Evolutionary conservation across 1,284 basidiomycete genomes (phyloP).

Genomic region (Tylopilus sp.): DNA sequence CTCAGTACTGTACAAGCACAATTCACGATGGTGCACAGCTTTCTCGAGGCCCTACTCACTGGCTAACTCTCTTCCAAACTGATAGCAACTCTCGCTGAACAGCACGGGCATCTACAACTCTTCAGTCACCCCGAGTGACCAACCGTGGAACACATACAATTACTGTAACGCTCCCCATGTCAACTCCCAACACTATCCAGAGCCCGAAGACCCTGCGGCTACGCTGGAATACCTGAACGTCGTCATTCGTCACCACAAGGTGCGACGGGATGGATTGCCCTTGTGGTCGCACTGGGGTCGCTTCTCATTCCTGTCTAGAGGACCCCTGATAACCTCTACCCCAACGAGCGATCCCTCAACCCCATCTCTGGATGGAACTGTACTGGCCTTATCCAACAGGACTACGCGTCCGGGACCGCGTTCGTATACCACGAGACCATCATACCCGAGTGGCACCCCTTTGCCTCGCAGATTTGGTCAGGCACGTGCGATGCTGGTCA

Average conservation of each 20-base stretch:
- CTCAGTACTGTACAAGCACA: conserved; percentile 4
- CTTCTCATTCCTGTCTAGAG: conserved; percentile 12
- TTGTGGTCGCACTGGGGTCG: neutral
- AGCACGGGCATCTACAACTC: conserved; percentile 37
- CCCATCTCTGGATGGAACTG: conserved; percentile 42
- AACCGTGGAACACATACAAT: conserved; percentile 51
- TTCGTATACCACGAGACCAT: conserved; percentile 40
- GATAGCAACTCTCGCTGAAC: conserved; percentile 8
- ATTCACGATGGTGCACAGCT: neutral
- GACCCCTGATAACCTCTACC: conserved; percentile 40
- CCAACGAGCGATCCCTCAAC: conserved; percentile 44
- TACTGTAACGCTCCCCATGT: conserved; percentile 55
- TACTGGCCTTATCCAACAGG: conserved; percentile 35
- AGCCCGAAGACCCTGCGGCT: conserved; percentile 26
- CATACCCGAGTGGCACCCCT: conserved; percentile 44
- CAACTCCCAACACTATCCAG: conserved; percentile 37
- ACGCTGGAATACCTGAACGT: conserved; percentile 41
- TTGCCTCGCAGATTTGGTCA: conserved; percentile 49
- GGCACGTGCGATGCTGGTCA: conserved; percentile 54
- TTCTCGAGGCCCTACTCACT: neutral
- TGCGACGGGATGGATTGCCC: conserved; percentile 10
- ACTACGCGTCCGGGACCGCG: conserved; percentile 35
- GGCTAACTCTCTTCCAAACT: neutral
- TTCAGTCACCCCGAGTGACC: conserved; percentile 38
- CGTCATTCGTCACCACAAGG: conserved; percentile 50